phyloP scores from a whole-genome alignment of 768 basidiomycete species.

The Rhizopogon sp. region DNA sequence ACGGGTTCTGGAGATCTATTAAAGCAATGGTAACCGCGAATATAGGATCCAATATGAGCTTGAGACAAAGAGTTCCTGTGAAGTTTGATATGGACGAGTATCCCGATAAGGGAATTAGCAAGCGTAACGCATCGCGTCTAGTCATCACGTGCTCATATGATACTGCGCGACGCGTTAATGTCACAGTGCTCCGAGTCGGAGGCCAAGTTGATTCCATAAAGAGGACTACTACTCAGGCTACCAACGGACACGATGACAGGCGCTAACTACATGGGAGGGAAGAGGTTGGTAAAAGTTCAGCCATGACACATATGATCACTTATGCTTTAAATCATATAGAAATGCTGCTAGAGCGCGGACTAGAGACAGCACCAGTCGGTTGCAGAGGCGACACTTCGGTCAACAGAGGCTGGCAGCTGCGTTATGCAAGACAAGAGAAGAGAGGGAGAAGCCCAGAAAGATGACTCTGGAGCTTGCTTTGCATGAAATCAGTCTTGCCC shows the following conservation, averaged over 20 bases:
- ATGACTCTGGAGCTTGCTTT: constrained; percentile 7
- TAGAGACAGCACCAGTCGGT: constrained; percentile 49
- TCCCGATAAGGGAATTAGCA: too few relatives aligned
- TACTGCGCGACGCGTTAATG: too few relatives aligned
- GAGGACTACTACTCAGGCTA: too few relatives aligned
- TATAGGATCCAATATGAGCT: too few relatives aligned
- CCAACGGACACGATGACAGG: constrained; percentile 41
- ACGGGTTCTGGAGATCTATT: too few relatives aligned
- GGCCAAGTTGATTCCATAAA: too few relatives aligned
- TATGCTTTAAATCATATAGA: constrained; percentile 26
- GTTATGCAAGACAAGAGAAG: constrained; percentile 21
- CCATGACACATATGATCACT: not conserved
- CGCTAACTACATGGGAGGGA: constrained; percentile 77
- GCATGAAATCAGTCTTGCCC: constrained; percentile 21
- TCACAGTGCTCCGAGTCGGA: too few relatives aligned
- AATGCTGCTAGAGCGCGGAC: constrained; percentile 53
- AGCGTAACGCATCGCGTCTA: too few relatives aligned
- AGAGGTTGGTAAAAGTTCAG: constrained; percentile 37
- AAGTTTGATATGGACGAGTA: too few relatives aligned
- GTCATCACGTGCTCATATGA: too few relatives aligned
- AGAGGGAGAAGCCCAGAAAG: not conserved
- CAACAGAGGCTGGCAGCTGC: constrained; percentile 50
- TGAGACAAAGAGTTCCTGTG: too few relatives aligned
- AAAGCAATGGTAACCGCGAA: too few relatives aligned
- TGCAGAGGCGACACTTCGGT: constrained; percentile 58